Evolutionary conservation across 2,329 filamentous ascomycete species (phyloP).

Genomic region (Clonostachys solani): DNA sequence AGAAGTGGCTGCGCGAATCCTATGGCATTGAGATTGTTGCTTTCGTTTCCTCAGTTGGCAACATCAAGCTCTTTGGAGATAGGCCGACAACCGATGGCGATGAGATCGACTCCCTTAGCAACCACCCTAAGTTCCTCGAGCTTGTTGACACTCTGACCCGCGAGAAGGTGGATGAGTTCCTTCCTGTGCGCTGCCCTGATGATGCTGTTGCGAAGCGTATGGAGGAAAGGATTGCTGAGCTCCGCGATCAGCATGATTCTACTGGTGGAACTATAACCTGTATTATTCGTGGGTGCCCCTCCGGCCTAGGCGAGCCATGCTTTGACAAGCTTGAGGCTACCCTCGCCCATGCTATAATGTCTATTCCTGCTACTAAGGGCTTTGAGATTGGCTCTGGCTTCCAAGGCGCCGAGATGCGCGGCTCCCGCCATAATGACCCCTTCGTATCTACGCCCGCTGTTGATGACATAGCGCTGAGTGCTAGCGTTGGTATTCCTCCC

Average conservation of each 20-base stretch:
- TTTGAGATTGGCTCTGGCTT: slow-evolving; percentile 97
- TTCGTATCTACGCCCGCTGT: slow-evolving; percentile 31
- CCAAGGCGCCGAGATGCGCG: slow-evolving; percentile 77
- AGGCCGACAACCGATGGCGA: slow-evolving; percentile 9
- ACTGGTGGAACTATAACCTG: slow-evolving; percentile 95
- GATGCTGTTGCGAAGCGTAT: slow-evolving; percentile 61
- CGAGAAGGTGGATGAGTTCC: slow-evolving; percentile 72
- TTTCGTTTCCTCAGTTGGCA: slow-evolving; percentile 83
- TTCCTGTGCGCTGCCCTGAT: slow-evolving; percentile 86
- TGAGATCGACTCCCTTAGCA: slow-evolving; percentile 46
- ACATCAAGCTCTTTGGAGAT: slow-evolving; percentile 23
- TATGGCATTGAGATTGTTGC: slow-evolving; percentile 89
- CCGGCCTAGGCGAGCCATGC: slow-evolving; percentile 85
- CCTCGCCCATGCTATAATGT: slow-evolving; percentile 90
- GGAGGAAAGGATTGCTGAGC: slow-evolving; percentile 74
- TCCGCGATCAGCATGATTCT: slow-evolving; percentile 75
- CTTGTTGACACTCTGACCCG: slow-evolving; percentile 71
- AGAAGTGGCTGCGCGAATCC: slow-evolving; percentile 80
- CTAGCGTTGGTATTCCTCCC: slow-evolving; percentile 37
- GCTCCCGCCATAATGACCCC: slow-evolving; percentile 88
- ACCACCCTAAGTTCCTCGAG: slow-evolving; percentile 74
- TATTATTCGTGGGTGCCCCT: slow-evolving; percentile 81
- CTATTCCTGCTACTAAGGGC: slow-evolving; percentile 90
- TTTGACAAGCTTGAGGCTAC: slow-evolving; percentile 95
- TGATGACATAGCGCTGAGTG: slow-evolving; percentile 33